Conservation (phyloP, 306 rosid genomes). For the Phaseolus lunatus region DNA sequence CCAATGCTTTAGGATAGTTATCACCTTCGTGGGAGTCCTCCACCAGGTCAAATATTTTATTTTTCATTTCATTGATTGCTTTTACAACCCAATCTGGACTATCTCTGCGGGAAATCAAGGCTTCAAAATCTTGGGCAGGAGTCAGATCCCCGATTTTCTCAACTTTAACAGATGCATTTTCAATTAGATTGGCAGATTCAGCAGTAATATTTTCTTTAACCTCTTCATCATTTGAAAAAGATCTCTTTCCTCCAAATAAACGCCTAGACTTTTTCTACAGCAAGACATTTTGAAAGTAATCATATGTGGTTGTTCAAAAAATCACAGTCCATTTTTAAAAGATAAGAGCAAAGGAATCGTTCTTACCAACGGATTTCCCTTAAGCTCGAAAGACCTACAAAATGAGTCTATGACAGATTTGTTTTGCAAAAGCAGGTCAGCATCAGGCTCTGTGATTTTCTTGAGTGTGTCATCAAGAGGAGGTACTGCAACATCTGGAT, state of each 20-base stretch:
- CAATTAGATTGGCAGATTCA: slow-evolving; percentile 48
- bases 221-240: slow-evolving; percentile 50
- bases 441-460: slow-evolving; percentile 78
- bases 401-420: slow-evolving; percentile 58
- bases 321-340: not conserved
- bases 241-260: slow-evolving; percentile 51
- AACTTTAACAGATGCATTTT: slow-evolving; percentile 53
- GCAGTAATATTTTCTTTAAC: slow-evolving; percentile 51
- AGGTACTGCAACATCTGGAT: slow-evolving; percentile 76
- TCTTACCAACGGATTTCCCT: slow-evolving; percentile 70
- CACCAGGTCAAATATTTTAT: slow-evolving; percentile 67
- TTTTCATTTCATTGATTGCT: slow-evolving; percentile 74
- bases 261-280: slow-evolving; percentile 71
- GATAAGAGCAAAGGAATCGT: slow-evolving; percentile 1
- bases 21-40: slow-evolving; percentile 78
- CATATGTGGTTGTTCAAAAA: not conserved
- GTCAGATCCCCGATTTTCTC: slow-evolving; percentile 70
- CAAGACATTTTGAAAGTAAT: slow-evolving; percentile 40
- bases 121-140: slow-evolving; percentile 85
- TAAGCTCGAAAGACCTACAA: slow-evolving; percentile 57
- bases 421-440: slow-evolving; percentile 62
- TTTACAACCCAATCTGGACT: slow-evolving; percentile 73
- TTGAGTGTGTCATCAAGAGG: slow-evolving; percentile 78
- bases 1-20: slow-evolving; percentile 68
- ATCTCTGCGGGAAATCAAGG: slow-evolving; percentile 78